These are phyloP conservation scores for Zasmidium angulare DNA, from an alignment of 2,329 filamentous ascomycete species.

Conservation along the genomic window DNA sequence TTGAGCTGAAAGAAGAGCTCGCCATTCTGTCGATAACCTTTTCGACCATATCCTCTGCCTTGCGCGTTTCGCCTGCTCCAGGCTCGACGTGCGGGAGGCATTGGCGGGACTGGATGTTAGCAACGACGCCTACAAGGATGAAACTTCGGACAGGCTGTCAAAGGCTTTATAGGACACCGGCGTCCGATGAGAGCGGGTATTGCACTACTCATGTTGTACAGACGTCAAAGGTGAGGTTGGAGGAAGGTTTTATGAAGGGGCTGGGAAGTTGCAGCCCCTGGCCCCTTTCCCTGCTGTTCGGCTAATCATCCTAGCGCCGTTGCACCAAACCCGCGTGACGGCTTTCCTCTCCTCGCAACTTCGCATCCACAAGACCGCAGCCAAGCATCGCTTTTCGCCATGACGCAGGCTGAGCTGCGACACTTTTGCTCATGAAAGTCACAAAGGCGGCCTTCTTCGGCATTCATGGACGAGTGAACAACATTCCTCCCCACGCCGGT, in stretches of 20 bases:
- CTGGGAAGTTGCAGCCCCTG: background rate
- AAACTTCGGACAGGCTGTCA: too few relatives aligned
- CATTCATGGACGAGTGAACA: too few relatives aligned
- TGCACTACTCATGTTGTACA: background rate
- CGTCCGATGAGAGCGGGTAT: too few relatives aligned
- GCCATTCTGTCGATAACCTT: background rate
- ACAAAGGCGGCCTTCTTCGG: background rate
- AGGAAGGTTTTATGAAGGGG: background rate
- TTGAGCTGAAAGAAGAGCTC: background rate
- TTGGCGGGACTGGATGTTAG: background rate
- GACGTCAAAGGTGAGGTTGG: background rate
- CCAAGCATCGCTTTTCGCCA: background rate
- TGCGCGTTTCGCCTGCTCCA: conserved; percentile 9
- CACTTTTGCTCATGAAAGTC: too few relatives aligned
- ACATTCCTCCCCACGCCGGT: too few relatives aligned
- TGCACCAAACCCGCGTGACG: background rate
- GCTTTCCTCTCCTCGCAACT: background rate
- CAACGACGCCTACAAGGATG: too few relatives aligned
- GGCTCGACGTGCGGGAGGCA: background rate
- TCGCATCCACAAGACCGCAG: background rate
- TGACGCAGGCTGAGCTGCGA: background rate
- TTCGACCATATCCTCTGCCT: background rate
- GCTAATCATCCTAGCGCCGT: too few relatives aligned
- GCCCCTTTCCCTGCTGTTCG: too few relatives aligned
- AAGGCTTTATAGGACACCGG: too few relatives aligned